Percentiles rank a stretch among this genome's conserved stretches.
Conservation (phyloP, 2,329 filamentous ascomycete genomes). For the Sclerotinia borealis region DNA sequence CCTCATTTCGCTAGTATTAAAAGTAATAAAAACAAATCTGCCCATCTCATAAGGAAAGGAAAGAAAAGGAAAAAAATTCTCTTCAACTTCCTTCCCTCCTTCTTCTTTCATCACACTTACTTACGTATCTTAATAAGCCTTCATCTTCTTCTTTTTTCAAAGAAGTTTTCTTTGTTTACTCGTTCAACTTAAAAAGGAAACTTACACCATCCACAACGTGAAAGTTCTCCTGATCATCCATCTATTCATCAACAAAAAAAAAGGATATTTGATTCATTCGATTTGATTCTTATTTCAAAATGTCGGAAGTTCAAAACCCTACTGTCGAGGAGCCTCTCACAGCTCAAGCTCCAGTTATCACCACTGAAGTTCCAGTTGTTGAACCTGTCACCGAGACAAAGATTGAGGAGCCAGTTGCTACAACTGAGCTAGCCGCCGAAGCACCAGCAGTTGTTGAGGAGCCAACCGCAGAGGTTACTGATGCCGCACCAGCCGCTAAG, state of each 20-base stretch:
- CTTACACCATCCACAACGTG: constrained; percentile 23
- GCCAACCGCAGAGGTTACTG: constrained; percentile 36
- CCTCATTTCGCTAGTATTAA: constrained; percentile 13
- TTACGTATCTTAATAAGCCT: constrained; percentile 2
- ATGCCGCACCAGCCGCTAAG: constrained; percentile 52
- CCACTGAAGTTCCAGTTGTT: constrained; percentile 39
- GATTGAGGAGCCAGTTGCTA: constrained; percentile 32
- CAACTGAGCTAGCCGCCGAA: constrained; percentile 30
- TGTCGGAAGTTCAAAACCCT: constrained; percentile 66
- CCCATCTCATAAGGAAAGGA: not conserved
- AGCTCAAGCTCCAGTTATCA: constrained; percentile 24
- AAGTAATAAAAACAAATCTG: constrained; percentile 9
- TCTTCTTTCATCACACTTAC: not conserved
- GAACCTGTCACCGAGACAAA: constrained; percentile 35
- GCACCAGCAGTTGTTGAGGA: constrained; percentile 35
- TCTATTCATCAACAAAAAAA: constrained; percentile 18
- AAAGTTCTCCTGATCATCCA: constrained; percentile 16
- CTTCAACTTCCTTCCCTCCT: constrained; percentile 1
- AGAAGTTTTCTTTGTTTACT: constrained; percentile 5
- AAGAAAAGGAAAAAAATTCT: constrained; percentile 13
- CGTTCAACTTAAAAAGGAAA: not conserved
- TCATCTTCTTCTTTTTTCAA: constrained; percentile 4
- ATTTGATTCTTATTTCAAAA: constrained; percentile 25
- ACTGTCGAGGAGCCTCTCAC: constrained; percentile 43
- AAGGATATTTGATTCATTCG: constrained; percentile 10